phyloP scores from a whole-genome alignment of 2,329 filamentous ascomycete genomes.

The Colletotrichum lini region DNA sequence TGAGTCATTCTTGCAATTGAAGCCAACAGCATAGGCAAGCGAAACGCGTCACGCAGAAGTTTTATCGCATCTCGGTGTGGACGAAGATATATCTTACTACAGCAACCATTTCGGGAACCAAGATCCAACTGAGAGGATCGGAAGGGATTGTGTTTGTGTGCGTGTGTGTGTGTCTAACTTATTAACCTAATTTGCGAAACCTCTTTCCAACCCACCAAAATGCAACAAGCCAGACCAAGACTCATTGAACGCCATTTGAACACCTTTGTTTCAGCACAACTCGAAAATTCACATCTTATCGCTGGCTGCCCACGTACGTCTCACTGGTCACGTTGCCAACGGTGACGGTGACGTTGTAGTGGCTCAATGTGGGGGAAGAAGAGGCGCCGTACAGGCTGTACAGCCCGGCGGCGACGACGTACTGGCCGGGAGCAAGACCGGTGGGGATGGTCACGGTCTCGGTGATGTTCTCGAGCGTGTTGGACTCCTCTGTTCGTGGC shows the following conservation, averaged over 20 bases:
- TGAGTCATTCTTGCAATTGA: no score
- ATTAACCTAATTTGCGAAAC: no score
- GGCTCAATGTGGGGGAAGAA: constrained; percentile 40
- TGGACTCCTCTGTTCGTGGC: constrained; percentile 46
- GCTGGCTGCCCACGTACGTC: constrained; percentile 54
- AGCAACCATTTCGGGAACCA: no score
- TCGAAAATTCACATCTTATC: background rate
- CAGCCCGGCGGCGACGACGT: constrained; percentile 47
- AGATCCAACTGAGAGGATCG: no score
- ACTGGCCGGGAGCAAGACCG: constrained; percentile 42
- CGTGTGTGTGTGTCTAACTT: no score
- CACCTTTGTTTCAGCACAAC: background rate
- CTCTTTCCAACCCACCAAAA: no score
- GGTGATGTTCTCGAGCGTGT: constrained; percentile 46
- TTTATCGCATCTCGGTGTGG: no score
- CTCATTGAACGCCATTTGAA: background rate
- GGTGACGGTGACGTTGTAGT: constrained; percentile 48
- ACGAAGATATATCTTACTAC: no score
- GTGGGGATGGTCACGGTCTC: constrained; percentile 48
- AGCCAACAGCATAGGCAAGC: no score
- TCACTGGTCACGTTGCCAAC: constrained; percentile 47
- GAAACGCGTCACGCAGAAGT: no score
- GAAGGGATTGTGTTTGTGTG: no score
- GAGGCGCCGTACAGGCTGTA: constrained; percentile 49
- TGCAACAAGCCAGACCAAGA: no score